Base-by-base conservation (phyloP, 2,329 filamentous ascomycete species). In the Aureobasidium namibiae region DNA sequence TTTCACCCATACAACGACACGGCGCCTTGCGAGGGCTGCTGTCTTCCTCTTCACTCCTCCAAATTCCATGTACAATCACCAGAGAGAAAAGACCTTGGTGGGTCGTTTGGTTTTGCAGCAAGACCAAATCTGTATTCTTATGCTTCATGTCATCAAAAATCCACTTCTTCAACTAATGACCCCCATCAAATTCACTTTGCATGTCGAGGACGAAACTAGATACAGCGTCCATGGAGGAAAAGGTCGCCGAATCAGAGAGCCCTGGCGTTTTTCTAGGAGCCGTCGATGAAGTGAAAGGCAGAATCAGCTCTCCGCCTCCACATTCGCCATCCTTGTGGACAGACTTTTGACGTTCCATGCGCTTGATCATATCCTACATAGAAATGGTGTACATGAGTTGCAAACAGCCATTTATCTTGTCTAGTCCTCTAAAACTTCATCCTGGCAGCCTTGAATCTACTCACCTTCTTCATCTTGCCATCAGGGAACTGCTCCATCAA, bases 401-500 rank as follows among this genome's bases (percentile, higher is more conserved):
- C 29, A 13, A 11, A n/a, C 29, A 49, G 31, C 48, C 48, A 18
- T 18, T 45, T 8, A 24, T 52, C 11, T 26, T n/a, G 34, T 52
- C 48, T 52, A 52, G 11, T 18, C 18, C 1, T 50, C 36, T 61
- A 60, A 33, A 61, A 60, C 61, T 66, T 67, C 52, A 72, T 65
- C 44, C 70, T 67, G 21, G 70, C 71, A 59, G 71, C 71, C 63
- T 66, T 71, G 63, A 73, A 73, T 9, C 70, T 63, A 61, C 70
- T 73, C 16, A 73, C 70, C 60, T 72, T 73, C 66, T 69, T 72
- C 56, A 73, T 49, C 61, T 66, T 68, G 7, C 71, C 71, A 29
- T 61, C 62, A 7, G 50, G 50, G 72, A 69, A 38, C 61, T 67
- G 49, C 68, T 69, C 50, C 34, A 90, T 75, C 0, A 86, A 83